Conservation (phyloP, 164 flowering plant species). For the Piper betle region DNA sequence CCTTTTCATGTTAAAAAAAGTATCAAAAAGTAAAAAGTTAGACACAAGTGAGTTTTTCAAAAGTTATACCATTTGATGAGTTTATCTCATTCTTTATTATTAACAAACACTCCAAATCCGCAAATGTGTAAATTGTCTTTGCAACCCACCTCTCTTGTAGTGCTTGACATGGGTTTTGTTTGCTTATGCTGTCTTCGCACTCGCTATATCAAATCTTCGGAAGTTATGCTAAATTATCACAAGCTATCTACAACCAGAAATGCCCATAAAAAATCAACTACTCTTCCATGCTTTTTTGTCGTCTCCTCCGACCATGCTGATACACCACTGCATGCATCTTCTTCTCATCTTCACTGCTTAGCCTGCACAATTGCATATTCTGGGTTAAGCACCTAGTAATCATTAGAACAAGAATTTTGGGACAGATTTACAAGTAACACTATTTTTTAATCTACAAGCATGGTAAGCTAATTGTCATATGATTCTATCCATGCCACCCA, state of each 20-base stretch:
- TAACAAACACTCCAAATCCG: background rate
- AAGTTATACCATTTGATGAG: too few species aligned
- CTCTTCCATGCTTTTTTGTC: background rate
- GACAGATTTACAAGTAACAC: too few species aligned
- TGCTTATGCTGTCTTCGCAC: background rate
- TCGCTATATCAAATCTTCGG: background rate
- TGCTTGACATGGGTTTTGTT: background rate
- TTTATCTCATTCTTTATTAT: background rate
- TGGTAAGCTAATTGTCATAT: too few species aligned
- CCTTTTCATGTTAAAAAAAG: too few species aligned
- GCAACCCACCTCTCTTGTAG: background rate
- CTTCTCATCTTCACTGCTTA: background rate
- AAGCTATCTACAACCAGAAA: conserved; percentile 1
- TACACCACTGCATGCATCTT: background rate
- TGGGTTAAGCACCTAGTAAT: background rate
- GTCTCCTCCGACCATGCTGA: background rate
- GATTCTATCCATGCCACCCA: too few species aligned
- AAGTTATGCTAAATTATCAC: background rate
- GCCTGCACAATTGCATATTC: background rate
- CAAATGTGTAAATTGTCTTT: background rate
- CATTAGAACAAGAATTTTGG: too few species aligned
- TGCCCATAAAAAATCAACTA: background rate
- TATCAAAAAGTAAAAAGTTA: too few species aligned
- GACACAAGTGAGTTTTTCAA: too few species aligned
- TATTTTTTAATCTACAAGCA: too few species aligned